These are phyloP conservation scores for Rhododendron molle DNA, from an alignment of 148 eudicot species.

Conservation along the genomic window DNA sequence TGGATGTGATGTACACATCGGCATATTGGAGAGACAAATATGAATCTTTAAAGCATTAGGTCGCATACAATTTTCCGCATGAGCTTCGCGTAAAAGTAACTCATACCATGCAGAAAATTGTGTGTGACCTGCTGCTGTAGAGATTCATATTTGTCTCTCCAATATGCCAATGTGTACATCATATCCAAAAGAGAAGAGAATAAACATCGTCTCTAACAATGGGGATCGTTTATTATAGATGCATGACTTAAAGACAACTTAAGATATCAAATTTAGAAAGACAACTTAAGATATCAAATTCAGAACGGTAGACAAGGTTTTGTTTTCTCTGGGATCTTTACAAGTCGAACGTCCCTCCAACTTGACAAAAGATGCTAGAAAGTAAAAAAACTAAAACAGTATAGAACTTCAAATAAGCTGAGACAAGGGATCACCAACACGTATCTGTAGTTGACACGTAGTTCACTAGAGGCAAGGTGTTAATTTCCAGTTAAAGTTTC, in stretches of 20 bases:
- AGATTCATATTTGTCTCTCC: conserved; percentile 98
- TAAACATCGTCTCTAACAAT: background rate
- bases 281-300: background rate
- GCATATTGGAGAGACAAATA: no score
- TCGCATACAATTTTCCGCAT: no score
- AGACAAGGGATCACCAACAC: background rate
- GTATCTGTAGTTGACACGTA: background rate
- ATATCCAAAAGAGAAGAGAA: conserved; percentile 7
- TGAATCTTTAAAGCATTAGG: no score
- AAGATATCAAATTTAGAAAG: background rate
- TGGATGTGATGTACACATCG: no score
- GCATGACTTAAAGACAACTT: background rate
- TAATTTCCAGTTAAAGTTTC: no score
- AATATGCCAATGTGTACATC: conserved; percentile 70
- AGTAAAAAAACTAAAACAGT: background rate
- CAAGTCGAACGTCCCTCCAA: background rate
- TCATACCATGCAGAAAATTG: conserved; percentile 94
- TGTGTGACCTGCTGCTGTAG: conserved; percentile 93
- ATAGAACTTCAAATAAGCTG: background rate
- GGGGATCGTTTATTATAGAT: background rate
- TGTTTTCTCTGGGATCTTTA: background rate
- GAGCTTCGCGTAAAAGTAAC: conserved; percentile 2
- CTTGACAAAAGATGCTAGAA: background rate
- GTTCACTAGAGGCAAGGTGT: background rate
- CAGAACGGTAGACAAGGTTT: background rate